Conservation (phyloP, 176 grass and related monocot species). For the Phyllostachys edulis region DNA sequence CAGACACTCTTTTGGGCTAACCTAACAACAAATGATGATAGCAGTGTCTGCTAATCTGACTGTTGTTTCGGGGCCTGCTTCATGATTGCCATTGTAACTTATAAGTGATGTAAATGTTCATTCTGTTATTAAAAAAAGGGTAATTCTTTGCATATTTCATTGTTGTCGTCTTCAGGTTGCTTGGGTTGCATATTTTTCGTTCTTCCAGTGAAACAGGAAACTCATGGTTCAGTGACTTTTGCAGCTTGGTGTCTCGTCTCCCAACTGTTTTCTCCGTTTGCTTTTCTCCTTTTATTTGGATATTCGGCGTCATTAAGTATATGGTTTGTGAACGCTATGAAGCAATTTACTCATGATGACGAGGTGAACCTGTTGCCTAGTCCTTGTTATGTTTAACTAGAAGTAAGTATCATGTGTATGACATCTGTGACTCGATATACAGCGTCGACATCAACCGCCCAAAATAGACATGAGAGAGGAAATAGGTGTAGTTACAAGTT, state of each 20-base stretch:
- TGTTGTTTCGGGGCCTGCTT: conserved; percentile 31
- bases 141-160: not conserved
- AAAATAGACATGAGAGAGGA: no score
- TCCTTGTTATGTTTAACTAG: not conserved
- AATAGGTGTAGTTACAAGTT: no score
- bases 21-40: conserved; percentile 38
- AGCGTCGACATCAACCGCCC: no score
- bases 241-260: no score
- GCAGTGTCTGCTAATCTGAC: conserved; percentile 1
- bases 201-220: not conserved
- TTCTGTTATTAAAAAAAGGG: not conserved
- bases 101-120: conserved; percentile 20
- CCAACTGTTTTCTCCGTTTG: no score
- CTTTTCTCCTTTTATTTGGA: no score
- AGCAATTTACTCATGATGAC: not conserved
- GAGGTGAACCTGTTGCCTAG: not conserved
- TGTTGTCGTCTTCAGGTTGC: not conserved
- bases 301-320: no score
- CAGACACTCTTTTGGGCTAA: conserved; percentile 14
- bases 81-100: not conserved
- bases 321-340: not conserved
- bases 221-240: not conserved
- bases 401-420: not conserved
- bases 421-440: not conserved
- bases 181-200: not conserved